These are phyloP conservation scores for Phytophthora cactorum DNA, from an alignment of 352 stramenopile species.

Conservation along the genomic window DNA sequence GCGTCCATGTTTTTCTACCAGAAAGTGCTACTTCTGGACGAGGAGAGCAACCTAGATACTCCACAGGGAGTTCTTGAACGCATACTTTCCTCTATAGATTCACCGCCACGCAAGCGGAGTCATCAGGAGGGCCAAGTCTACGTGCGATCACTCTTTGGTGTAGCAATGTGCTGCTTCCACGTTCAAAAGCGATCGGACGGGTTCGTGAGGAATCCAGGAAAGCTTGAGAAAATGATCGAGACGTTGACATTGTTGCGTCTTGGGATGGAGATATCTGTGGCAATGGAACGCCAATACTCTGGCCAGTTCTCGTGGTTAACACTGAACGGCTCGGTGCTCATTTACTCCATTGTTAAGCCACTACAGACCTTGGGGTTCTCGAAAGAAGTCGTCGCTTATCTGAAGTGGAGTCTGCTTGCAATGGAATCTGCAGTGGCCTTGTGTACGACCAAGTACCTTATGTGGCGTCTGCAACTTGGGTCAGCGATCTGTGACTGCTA, in stretches of 20 bases:
- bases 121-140: conserved; percentile 36
- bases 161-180: conserved; percentile 52
- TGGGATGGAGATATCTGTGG: conserved; percentile 51
- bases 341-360: conserved; percentile 60
- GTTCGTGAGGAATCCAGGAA: conserved; percentile 52
- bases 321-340: conserved; percentile 67
- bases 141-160: conserved; percentile 51
- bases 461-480: conserved; percentile 72
- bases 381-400: conserved; percentile 54
- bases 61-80: conserved; percentile 13
- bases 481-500: conserved; percentile 64
- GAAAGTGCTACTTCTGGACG: conserved; percentile 34
- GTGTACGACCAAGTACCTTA: conserved; percentile 67
- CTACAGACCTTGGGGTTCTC: conserved; percentile 58
- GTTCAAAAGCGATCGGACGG: conserved; percentile 40
- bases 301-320: conserved; percentile 61
- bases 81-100: conserved; percentile 10
- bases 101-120: background rate
- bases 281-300: conserved; percentile 38
- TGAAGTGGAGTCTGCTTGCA: conserved; percentile 71
- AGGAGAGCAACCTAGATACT: background rate
- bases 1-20: conserved; percentile 62
- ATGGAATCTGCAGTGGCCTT: conserved; percentile 62
- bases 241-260: conserved; percentile 43
- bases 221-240: conserved; percentile 53